These are phyloP conservation scores for Euphorbia neoarborescens DNA, from an alignment of 441 rosid genomes.

Conservation along the genomic window DNA sequence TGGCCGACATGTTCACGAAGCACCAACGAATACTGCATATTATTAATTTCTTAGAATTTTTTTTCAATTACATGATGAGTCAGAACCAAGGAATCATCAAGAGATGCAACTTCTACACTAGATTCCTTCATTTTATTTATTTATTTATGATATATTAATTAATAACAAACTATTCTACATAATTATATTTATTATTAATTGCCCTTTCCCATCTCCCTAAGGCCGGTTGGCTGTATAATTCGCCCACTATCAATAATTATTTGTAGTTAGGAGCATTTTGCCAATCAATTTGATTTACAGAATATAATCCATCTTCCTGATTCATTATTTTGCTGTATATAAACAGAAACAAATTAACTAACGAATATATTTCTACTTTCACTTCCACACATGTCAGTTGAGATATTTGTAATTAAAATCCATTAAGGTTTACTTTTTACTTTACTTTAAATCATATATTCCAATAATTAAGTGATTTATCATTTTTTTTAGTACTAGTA, in stretches of 20 bases:
- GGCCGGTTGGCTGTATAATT: constrained; percentile 24
- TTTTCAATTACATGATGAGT: not conserved
- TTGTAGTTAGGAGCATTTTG: not conserved
- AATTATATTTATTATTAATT: not conserved
- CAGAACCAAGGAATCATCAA: constrained; percentile 11
- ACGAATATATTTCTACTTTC: not conserved
- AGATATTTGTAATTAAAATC: not conserved
- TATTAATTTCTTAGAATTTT: constrained; percentile 8
- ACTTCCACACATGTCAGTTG: not conserved
- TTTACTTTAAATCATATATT: no score
- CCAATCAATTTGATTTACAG: constrained; percentile 1
- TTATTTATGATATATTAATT: no score
- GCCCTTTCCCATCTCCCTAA: constrained; percentile 21
- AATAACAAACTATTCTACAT: not conserved
- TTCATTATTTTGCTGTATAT: not conserved
- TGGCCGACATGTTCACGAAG: constrained; percentile 24
- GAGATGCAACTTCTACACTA: constrained; percentile 4
- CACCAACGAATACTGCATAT: constrained; percentile 20
- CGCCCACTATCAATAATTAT: not conserved
- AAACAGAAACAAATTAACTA: not conserved
- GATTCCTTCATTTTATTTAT: constrained; percentile 9
- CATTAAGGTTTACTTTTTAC: no score
- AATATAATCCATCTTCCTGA: constrained; percentile 5
- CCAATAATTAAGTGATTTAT: no score
- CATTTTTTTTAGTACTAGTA: no score